Conservation (phyloP, 768 basidiomycete genomes). For the Russula emetica region DNA sequence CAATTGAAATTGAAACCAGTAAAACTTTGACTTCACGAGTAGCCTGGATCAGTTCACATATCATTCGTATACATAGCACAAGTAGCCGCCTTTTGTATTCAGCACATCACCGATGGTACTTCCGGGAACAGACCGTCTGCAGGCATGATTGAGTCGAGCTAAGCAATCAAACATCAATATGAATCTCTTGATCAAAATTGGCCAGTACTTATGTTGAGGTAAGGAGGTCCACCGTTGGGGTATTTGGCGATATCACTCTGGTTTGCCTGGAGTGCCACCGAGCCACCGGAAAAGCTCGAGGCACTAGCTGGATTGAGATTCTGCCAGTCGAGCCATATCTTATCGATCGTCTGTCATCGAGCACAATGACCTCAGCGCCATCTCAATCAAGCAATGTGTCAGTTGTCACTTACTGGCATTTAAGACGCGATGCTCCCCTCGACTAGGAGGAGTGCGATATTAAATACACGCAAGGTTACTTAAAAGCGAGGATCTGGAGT, state of each 20-base stretch:
- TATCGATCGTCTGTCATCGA: conserved; percentile 36
- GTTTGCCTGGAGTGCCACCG: conserved; percentile 33
- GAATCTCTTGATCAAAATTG: neutral
- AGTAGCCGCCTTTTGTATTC: conserved; percentile 33
- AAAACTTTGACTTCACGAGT: no score
- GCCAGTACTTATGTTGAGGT: conserved; percentile 27
- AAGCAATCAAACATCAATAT: neutral
- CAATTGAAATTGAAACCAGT: no score
- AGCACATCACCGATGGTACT: conserved; percentile 33
- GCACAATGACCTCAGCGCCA: neutral
- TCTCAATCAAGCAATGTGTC: neutral
- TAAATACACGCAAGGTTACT: no score
- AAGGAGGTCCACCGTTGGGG: conserved; percentile 32
- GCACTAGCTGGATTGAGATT: conserved; percentile 29
- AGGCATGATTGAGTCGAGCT: conserved; percentile 34
- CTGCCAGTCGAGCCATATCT: conserved; percentile 40
- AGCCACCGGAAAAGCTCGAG: conserved; percentile 35
- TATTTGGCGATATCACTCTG: conserved; percentile 29
- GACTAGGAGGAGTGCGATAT: no score
- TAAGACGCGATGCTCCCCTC: no score
- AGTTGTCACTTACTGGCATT: conserved; percentile 30
- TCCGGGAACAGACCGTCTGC: conserved; percentile 32
- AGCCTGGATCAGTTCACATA: no score
- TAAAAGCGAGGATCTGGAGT: no score
- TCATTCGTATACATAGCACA: conserved; percentile 39